Evolutionary conservation across 2,329 filamentous ascomycete genomes (phyloP), one percentile per base, ranked within the genome.

Genomic region (Exophiala bonariae): DNA sequence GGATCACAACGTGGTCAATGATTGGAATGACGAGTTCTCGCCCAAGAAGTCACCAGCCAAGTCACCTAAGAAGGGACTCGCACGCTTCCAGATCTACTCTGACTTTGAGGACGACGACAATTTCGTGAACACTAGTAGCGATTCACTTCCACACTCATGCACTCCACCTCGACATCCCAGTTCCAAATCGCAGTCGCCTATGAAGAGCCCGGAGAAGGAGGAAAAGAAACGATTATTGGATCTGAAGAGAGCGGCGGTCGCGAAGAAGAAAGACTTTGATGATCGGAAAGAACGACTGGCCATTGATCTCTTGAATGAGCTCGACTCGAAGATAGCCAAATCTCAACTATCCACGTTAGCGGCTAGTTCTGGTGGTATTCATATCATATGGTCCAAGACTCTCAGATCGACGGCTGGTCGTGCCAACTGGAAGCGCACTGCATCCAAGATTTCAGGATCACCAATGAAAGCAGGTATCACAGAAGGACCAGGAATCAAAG

Each of bases 391-490:
- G 82, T 81, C 73, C 57, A 82, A 80, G 45, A 84, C 77, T 1
- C 72, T 85, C 16, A 79, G 80, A 48, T 78, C 76, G 3, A 85
- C 82, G 1, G 82, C 82, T 28, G 82, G 73, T 0, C 77, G 86
- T 32, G 87, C 87, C 20, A 84, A 81, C 59, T 89, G 86, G 85
- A 82, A 78, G 56, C 76, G 80, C 17, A 83, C 85, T 60, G 78
- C 75, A 10, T 65, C 76, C 11, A 68, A 54, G 63, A 63, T 41
- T 23, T 50, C 56, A 2, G 56, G 60, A 2, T 52, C 50, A 11
- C 56, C 56, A 17, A 47, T 54, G 22, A 52, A 52, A 30, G 55
- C 50, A 33, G 54, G 47, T 26, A 48, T 44, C 18, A 55, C 47
- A 22, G 19, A 50, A 14, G 18, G 41, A 38, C 35, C 28, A 8